These are phyloP conservation scores for Geotrichum armillariae DNA, from an alignment of 1,139 yeast species.

Conservation along the genomic window DNA sequence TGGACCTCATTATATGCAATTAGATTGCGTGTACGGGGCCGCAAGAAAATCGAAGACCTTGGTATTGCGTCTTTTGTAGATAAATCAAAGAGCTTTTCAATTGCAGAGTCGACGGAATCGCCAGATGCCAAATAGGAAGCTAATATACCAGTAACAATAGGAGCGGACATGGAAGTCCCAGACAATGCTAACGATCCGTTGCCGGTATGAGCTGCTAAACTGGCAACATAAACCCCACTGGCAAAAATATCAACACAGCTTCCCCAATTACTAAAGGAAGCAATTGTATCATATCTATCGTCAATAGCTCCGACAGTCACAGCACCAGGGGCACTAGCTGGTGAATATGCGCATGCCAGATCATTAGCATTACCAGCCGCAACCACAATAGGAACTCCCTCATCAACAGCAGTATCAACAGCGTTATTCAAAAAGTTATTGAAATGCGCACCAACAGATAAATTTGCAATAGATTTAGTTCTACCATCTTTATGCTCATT, in stretches of 20 bases:
- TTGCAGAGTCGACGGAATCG: constrained; percentile 35
- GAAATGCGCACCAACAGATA: constrained; percentile 75
- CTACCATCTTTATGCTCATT: constrained; percentile 51
- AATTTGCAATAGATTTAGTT: constrained; percentile 66
- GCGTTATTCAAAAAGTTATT: constrained; percentile 72
- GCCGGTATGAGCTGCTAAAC: constrained; percentile 28
- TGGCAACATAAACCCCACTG: constrained; percentile 65
- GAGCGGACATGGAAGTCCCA: constrained; percentile 94
- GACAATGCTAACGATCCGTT: constrained; percentile 47
- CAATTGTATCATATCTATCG: constrained; percentile 65
- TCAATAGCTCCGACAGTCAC: constrained; percentile 91
- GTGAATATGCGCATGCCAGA: constrained; percentile 79
- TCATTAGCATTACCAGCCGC: constrained; percentile 87
- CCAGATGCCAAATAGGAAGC: constrained; percentile 68
- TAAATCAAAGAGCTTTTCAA: constrained; percentile 28
- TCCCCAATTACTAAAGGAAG: constrained; percentile 87
- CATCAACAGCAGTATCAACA: constrained; percentile 65
- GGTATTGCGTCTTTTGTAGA: constrained; percentile 42
- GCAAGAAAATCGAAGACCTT: constrained; percentile 39
- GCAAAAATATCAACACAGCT: constrained; percentile 84
- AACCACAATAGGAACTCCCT: constrained; percentile 75
- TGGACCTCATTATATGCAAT: constrained; percentile 35
- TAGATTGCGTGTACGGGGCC: constrained; percentile 50
- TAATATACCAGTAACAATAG: constrained; percentile 71
- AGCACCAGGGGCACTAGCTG: constrained; percentile 71